Conservation (phyloP, 2,329 filamentous ascomycete species). For the Phoma sp. region DNA sequence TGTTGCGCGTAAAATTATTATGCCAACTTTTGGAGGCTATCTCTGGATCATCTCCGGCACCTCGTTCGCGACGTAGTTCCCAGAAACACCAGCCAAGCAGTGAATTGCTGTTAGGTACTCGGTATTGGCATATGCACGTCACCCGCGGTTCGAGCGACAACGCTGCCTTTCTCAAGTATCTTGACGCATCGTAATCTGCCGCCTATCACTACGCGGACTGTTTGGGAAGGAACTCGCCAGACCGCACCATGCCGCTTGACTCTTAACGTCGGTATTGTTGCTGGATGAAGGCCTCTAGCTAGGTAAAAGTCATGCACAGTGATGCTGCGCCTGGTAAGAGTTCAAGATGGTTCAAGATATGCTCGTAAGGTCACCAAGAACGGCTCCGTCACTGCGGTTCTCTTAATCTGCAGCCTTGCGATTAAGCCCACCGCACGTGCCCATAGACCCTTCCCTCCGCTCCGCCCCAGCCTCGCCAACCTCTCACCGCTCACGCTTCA, state of each 20-base stretch:
- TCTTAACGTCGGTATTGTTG: conserved; percentile 12
- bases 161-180: conserved; percentile 19
- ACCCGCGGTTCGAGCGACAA: conserved; percentile 25
- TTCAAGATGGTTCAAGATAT: conserved; percentile 3
- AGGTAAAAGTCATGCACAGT: conserved; percentile 10
- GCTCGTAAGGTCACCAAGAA: conserved; percentile 5
- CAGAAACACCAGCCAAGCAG: conserved; percentile 35
- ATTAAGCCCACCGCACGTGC: conserved; percentile 25
- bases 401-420: conserved; percentile 16
- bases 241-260: conserved; percentile 15
- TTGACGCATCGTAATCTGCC: conserved; percentile 24
- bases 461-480: conserved; percentile 24
- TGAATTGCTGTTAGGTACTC: conserved; percentile 48
- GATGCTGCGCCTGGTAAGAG: neutral
- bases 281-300: conserved; percentile 7
- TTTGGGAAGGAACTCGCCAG: conserved; percentile 16
- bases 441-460: conserved; percentile 29
- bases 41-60: conserved; percentile 27
- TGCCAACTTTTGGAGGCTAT: conserved; percentile 28
- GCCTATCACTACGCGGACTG: conserved; percentile 18
- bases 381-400: conserved; percentile 4
- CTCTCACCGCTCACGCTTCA: conserved; percentile 31
- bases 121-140: conserved; percentile 36
- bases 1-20: conserved; percentile 45
- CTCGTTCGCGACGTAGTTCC: conserved; percentile 21